Evolutionary conservation across 495 filamentous ascomycete species (phyloP).

Genomic region (Hypoxylon cercidicola): DNA sequence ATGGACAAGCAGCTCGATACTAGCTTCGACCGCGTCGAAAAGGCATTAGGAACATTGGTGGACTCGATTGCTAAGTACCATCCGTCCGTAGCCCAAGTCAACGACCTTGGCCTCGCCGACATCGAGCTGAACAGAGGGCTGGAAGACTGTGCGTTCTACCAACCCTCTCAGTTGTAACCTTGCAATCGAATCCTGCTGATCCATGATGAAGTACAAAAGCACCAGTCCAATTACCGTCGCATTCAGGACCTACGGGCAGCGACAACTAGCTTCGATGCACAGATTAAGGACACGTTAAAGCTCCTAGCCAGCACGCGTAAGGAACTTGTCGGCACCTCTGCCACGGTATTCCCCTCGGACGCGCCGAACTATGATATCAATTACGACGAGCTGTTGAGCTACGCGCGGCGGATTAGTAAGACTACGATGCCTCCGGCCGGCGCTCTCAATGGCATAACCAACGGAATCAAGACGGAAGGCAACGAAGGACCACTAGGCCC

Average conservation of each 20-base stretch:
- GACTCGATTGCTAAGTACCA: conserved; percentile 83
- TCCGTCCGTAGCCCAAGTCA: conserved; percentile 70
- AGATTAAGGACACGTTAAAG: conserved; percentile 68
- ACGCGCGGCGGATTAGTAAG: conserved; percentile 76
- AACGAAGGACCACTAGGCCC: conserved; percentile 37
- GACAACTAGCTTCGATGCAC: conserved; percentile 66
- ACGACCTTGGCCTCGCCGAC: conserved; percentile 74
- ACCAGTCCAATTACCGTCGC: conserved; percentile 74
- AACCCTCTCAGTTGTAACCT: neutral
- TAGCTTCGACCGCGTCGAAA: conserved; percentile 75
- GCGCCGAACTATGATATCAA: conserved; percentile 59
- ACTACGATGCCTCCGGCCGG: conserved; percentile 75
- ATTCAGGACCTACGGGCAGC: conserved; percentile 70
- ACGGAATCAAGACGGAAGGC: conserved; percentile 33
- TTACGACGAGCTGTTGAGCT: conserved; percentile 73
- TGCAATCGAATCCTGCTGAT: neutral
- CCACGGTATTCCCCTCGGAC: conserved; percentile 59
- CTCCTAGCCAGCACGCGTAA: conserved; percentile 72
- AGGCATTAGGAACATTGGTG: conserved; percentile 71
- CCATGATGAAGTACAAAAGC: conserved; percentile 63
- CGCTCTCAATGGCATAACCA: conserved; percentile 52
- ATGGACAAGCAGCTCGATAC: conserved; percentile 70
- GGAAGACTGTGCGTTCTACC: conserved; percentile 61
- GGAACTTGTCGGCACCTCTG: conserved; percentile 68
- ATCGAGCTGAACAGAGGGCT: conserved; percentile 68